phyloP scores from a whole-genome alignment of 805 yeast species.

The Lachancea sp. region DNA sequence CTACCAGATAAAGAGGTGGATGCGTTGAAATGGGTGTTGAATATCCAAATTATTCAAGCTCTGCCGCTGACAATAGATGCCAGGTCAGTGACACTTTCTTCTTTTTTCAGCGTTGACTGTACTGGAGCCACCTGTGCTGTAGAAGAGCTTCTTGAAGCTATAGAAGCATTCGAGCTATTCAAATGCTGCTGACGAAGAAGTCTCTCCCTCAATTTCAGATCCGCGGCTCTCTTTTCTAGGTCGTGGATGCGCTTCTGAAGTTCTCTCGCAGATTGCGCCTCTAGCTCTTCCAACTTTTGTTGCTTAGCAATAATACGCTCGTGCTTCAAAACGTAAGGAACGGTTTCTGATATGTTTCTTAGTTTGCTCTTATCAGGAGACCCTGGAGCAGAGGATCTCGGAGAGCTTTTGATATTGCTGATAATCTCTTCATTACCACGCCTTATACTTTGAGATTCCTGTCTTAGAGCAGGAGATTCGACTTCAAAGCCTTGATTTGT shows the following conservation, averaged over 20 bases:
- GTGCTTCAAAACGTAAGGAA: constrained; percentile 76
- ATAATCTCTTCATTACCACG: constrained; percentile 36
- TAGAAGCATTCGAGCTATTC: constrained; percentile 17
- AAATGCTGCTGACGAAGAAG: constrained; percentile 31
- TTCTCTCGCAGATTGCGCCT: constrained; percentile 69
- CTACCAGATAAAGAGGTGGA: background rate
- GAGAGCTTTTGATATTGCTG: constrained; percentile 33
- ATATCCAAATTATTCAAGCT: constrained; percentile 8
- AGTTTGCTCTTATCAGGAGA: constrained; percentile 51
- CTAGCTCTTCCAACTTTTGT: constrained; percentile 71
- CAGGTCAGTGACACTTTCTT: constrained; percentile 49
- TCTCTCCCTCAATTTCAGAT: constrained; percentile 60
- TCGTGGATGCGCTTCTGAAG: constrained; percentile 68
- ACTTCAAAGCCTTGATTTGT: constrained; percentile 11
- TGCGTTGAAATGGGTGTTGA: background rate
- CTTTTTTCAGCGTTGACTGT: constrained; percentile 36
- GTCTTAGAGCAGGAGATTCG: constrained; percentile 35
- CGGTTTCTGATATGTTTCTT: constrained; percentile 74
- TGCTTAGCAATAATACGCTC: constrained; percentile 70
- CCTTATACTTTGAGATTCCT: constrained; percentile 32
- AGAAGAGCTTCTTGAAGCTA: constrained; percentile 11
- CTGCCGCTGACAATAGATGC: constrained; percentile 38
- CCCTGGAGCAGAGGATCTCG: constrained; percentile 27
- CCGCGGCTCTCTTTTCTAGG: constrained; percentile 68
- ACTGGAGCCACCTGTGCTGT: constrained; percentile 11